Conservation (phyloP, 116 monocot genomes). For the Papilionanthe hybrid region DNA sequence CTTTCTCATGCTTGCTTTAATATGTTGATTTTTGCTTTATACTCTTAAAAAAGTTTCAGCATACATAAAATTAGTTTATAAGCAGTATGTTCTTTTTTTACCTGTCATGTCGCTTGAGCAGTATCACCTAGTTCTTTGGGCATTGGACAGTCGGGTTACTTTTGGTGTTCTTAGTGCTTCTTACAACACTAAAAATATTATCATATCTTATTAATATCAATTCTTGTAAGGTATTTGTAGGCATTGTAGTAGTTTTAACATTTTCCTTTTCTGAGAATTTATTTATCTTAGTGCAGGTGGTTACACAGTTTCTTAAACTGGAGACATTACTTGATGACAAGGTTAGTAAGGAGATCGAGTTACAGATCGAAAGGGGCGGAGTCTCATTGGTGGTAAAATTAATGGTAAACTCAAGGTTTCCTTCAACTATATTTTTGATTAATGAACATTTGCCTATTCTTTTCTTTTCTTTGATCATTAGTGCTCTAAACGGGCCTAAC, state of each 20-base stretch:
- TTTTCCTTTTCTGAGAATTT: slow-evolving; percentile 2
- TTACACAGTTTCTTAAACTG: slow-evolving; percentile 89
- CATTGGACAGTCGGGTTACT: background rate
- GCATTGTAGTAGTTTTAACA: background rate
- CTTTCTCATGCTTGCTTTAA: background rate
- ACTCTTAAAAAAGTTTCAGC: background rate
- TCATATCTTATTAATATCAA: background rate
- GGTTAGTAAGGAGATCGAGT: slow-evolving; percentile 41
- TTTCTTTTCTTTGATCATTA: background rate
- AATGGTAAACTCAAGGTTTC: slow-evolving; percentile 35
- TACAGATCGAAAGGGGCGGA: slow-evolving; percentile 89
- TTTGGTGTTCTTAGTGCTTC: background rate
- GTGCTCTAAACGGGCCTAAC: background rate
- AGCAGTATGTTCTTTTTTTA: background rate
- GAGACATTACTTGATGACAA: slow-evolving; percentile 77
- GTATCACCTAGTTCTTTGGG: background rate
- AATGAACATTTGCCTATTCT: background rate
- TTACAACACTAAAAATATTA: background rate
- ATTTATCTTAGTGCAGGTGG: slow-evolving; percentile 49
- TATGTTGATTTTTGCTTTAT: background rate
- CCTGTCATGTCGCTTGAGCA: background rate
- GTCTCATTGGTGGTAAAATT: slow-evolving; percentile 43
- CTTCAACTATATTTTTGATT: background rate
- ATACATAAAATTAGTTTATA: background rate
- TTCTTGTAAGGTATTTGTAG: background rate